phyloP scores from a whole-genome alignment of 805 yeast genomes.

The Limtongozyma cylindracea region DNA sequence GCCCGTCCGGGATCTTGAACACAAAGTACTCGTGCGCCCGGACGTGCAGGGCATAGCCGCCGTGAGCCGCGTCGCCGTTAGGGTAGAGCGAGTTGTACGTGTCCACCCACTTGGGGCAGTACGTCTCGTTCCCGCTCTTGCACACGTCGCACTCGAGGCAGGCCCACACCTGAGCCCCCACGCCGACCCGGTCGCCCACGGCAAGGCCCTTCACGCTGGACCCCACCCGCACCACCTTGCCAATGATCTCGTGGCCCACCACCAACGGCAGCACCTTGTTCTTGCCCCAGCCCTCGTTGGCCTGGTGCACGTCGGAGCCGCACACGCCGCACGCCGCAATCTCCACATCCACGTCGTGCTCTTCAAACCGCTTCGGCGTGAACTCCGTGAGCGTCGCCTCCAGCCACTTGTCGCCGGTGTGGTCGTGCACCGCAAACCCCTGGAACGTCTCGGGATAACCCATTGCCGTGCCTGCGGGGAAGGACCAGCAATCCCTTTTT shows the following conservation, averaged over 20 bases:
- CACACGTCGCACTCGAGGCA: slow-evolving; percentile 26
- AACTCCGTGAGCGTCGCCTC: slow-evolving; percentile 23
- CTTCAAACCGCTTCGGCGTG: slow-evolving; percentile 15
- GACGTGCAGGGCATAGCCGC: slow-evolving; percentile 47
- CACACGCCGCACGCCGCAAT: slow-evolving; percentile 14
- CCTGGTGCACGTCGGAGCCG: slow-evolving; percentile 30
- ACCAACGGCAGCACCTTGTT: slow-evolving; percentile 6
- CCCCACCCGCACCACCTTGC: slow-evolving; percentile 13
- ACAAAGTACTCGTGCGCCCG: slow-evolving; percentile 39
- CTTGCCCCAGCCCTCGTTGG: slow-evolving; percentile 23
- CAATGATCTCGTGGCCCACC: slow-evolving; percentile 51
- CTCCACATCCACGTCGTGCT: slow-evolving; percentile 6
- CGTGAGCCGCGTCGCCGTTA: slow-evolving; percentile 29
- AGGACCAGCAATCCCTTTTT: no score
- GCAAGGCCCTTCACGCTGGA: slow-evolving; percentile 2
- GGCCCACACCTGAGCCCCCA: slow-evolving; percentile 3
- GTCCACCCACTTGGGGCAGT: slow-evolving; percentile 15
- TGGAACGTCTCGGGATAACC: slow-evolving; percentile 32
- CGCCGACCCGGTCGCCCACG: slow-evolving; percentile 5
- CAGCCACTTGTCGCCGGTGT: slow-evolving; percentile 19
- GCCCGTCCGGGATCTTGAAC: slow-evolving; percentile 31
- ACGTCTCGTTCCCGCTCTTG: slow-evolving; percentile 10
- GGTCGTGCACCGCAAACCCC: slow-evolving; percentile 28
- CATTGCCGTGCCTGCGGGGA: no score
- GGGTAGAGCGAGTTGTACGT: slow-evolving; percentile 20